phyloP scores from a whole-genome alignment of 306 rosid species.

The Oxytropis ochrocephala region DNA sequence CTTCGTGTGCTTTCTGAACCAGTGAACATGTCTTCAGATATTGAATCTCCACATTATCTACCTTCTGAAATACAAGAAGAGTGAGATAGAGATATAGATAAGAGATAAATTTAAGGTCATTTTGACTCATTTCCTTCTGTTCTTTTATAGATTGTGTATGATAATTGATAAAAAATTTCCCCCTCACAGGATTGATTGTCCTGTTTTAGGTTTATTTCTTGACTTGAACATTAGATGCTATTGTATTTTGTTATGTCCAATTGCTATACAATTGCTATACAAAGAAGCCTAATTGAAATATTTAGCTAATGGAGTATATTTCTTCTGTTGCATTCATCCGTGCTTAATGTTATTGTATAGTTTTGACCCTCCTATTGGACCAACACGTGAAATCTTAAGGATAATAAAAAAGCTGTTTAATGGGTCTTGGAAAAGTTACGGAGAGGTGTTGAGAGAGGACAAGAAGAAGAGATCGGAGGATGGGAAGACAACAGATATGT shows the following conservation, averaged over 20 bases:
- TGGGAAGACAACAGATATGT: no score
- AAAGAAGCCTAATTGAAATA: conserved; percentile 28
- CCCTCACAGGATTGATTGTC: background rate
- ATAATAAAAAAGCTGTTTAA: no score
- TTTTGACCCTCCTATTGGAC: no score
- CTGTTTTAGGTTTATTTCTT: conserved; percentile 30
- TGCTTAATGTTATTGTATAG: no score
- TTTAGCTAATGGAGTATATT: conserved; percentile 22
- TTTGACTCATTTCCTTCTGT: background rate
- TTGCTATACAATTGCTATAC: conserved; percentile 26
- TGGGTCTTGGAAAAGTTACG: no score
- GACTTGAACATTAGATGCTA: conserved; percentile 28
- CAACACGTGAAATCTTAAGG: no score
- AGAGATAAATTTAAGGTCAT: conserved; percentile 29
- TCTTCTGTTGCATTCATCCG: background rate
- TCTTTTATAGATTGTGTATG: conserved; percentile 28
- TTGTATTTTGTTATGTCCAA: conserved; percentile 21
- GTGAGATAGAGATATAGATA: background rate
- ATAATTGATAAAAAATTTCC: conserved; percentile 24
- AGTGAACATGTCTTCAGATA: background rate
- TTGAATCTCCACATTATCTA: background rate
- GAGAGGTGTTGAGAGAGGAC: no score
- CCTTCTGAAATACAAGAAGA: conserved; percentile 3
- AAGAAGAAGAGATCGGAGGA: no score
- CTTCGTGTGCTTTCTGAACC: no score